phyloP scores from a whole-genome alignment of 192 early-diverging fungal genomes.

The Haplosporangium gracile region DNA sequence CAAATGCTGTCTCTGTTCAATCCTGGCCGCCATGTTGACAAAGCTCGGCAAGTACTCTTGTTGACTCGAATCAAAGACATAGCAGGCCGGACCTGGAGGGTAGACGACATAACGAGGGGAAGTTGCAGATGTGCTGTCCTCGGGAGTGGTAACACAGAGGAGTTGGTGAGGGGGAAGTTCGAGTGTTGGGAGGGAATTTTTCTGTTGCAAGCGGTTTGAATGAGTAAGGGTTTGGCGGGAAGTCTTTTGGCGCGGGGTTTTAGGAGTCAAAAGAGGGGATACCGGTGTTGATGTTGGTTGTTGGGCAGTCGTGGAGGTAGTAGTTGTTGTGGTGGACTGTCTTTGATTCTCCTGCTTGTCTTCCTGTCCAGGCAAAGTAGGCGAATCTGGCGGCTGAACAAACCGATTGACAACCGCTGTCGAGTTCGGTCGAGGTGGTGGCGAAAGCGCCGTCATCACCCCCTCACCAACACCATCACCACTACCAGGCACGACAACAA shows the following conservation, averaged over 20 bases:
- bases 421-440: not conserved
- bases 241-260: not conserved
- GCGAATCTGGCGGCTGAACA: slow-evolving; percentile 8
- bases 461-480: not conserved
- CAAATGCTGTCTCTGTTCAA: slow-evolving; percentile 14
- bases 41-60: slow-evolving; percentile 34
- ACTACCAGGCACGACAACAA: not conserved
- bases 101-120: slow-evolving; percentile 18
- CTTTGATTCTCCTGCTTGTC: not conserved
- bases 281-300: not conserved
- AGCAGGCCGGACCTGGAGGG: slow-evolving; percentile 28
- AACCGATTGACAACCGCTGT: not conserved
- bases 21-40: slow-evolving; percentile 37
- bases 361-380: not conserved
- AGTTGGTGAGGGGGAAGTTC: not conserved
- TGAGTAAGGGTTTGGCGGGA: not conserved
- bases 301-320: not conserved
- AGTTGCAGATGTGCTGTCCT: not conserved
- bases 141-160: not conserved
- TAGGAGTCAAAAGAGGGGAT: not conserved
- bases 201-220: not conserved
- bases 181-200: not conserved
- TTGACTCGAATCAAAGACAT: slow-evolving; percentile 33
- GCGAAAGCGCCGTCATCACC: not conserved
- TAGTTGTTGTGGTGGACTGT: not conserved